phyloP scores from a whole-genome alignment of 106 monocot species.

The Narthecium ossifragum region DNA sequence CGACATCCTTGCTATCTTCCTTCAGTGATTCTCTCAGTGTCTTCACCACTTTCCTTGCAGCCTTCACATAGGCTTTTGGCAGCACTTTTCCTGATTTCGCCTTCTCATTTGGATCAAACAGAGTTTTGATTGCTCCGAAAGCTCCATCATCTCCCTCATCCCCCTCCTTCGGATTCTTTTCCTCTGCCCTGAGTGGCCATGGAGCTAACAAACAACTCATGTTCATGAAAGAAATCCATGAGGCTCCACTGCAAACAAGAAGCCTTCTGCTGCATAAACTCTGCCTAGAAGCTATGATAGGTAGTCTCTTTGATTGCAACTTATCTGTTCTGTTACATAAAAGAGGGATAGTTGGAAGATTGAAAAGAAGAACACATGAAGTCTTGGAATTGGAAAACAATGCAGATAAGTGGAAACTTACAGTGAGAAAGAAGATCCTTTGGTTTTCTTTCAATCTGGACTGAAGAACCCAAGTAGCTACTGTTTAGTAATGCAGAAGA shows the following conservation, averaged over 20 bases:
- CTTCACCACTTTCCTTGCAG: conserved; percentile 82
- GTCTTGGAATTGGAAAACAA: not conserved
- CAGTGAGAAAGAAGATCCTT: conserved; percentile 4
- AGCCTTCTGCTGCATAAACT: conserved; percentile 29
- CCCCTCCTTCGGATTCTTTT: conserved; percentile 21
- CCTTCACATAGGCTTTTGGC: conserved; percentile 85
- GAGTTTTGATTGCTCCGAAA: conserved; percentile 52
- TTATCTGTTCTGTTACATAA: conserved; percentile 48
- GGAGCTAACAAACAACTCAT: not conserved
- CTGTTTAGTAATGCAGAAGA: conserved; percentile 16
- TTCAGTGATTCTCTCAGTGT: conserved; percentile 74
- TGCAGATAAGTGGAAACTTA: conserved; percentile 18
- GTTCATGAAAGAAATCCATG: conserved; percentile 21
- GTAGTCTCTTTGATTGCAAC: conserved; percentile 10
- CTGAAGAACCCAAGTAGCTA: conserved; percentile 17
- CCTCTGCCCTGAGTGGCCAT: conserved; percentile 50
- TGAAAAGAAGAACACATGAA: not conserved
- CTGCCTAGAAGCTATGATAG: conserved; percentile 9
- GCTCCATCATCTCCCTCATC: conserved; percentile 34
- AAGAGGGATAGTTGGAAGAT: not conserved
- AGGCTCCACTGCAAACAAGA: conserved; percentile 16
- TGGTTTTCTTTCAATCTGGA: conserved; percentile 9
- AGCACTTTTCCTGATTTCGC: conserved; percentile 84
- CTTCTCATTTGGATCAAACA: conserved; percentile 82
- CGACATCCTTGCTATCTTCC: conserved; percentile 65